Conservation (phyloP, 192 early-diverging fungal genomes). For the Rhizophagus clarus region DNA sequence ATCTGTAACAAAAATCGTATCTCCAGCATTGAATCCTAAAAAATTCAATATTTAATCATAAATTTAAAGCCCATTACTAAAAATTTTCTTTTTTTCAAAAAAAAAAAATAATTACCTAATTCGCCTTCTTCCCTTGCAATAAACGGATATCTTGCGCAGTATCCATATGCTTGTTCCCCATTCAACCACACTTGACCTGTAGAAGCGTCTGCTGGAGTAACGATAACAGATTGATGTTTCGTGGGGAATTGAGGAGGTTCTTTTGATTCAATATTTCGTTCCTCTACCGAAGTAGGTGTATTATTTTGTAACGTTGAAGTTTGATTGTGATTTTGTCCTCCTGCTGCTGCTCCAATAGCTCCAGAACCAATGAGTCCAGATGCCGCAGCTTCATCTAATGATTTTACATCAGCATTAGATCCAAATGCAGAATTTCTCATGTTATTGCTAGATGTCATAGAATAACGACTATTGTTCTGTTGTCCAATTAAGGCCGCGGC, state of each 20-base stretch:
- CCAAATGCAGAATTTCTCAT: background rate
- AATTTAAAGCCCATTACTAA: background rate
- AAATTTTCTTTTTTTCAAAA: no score
- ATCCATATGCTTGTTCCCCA: constrained; percentile 35
- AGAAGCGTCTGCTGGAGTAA: background rate
- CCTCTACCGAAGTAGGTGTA: background rate
- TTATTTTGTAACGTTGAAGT: background rate
- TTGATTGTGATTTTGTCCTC: background rate
- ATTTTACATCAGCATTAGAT: constrained; percentile 15
- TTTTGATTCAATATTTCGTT: background rate
- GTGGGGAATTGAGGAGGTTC: background rate
- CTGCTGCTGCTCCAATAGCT: background rate
- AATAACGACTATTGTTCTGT: background rate
- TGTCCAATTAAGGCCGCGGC: background rate
- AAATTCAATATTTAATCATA: background rate
- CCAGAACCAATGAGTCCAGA: background rate
- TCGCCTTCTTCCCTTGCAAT: constrained; percentile 74
- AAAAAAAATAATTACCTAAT: constrained; percentile 38
- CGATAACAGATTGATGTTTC: background rate
- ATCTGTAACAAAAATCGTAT: constrained; percentile 75
- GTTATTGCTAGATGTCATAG: background rate
- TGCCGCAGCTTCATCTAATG: background rate
- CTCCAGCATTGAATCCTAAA: constrained; percentile 62
- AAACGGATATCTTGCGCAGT: constrained; percentile 75
- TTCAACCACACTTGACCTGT: constrained; percentile 25